Conservation (phyloP, 331 rosid species). For the Malus hybrid region DNA sequence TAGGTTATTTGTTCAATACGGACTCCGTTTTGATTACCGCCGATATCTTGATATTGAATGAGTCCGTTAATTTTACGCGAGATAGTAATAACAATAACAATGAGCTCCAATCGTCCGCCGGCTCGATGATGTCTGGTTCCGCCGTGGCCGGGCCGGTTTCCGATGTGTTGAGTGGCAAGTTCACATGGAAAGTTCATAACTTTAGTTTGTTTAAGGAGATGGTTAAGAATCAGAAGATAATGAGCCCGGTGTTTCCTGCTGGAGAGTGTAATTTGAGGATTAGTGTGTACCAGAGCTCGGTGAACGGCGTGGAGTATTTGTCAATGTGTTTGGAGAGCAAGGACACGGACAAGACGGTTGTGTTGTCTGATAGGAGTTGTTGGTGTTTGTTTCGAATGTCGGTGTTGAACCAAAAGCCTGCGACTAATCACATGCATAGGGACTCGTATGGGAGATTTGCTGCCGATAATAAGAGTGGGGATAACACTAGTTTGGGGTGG, state of each 20-base stretch:
- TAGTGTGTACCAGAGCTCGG: conserved; percentile 96
- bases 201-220: conserved; percentile 84
- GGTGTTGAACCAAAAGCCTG: conserved; percentile 87
- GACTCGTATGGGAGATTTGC: conserved; percentile 97
- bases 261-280: conserved; percentile 99
- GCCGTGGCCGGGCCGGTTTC: conserved; percentile 60
- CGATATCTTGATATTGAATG: conserved; percentile 76
- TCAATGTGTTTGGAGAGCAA: conserved; percentile 99
- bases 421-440: conserved; percentile 90
- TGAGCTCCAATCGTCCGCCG: conserved; percentile 52
- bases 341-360: conserved; percentile 82
- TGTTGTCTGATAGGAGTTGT: conserved; percentile 84
- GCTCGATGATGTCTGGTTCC: conserved; percentile 40
- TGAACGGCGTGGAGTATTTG: conserved; percentile 76
- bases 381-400: conserved; percentile 99
- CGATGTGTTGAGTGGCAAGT: conserved; percentile 84
- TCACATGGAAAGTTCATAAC: conserved; percentile 97
- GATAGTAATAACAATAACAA: conserved; percentile 68
- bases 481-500: conserved; percentile 99
- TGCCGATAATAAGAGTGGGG: conserved; percentile 95
- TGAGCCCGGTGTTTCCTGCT: conserved; percentile 96
- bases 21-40: conserved; percentile 91
- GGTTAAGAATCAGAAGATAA: conserved; percentile 93
- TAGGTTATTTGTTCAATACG: conserved; percentile 55
- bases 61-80: conserved; percentile 80